Evolutionary conservation across 208 protist genomes (phyloP).

Genomic region (Acanthamoeba sp.): DNA sequence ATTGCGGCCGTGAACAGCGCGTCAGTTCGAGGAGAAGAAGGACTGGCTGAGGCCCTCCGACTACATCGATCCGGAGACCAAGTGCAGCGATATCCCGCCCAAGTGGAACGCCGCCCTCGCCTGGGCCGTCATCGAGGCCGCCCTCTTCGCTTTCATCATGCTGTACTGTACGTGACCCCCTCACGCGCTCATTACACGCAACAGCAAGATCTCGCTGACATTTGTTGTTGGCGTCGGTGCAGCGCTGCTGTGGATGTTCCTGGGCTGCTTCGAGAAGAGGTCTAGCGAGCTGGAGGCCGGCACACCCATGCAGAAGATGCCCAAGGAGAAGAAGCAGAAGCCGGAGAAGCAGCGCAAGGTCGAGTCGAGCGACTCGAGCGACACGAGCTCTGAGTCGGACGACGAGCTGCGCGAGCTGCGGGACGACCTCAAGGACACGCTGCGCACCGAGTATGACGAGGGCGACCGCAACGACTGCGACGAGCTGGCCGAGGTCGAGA

Average conservation of each 20-base stretch:
- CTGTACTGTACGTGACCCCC: not conserved
- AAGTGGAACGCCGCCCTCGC: slow-evolving; percentile 58
- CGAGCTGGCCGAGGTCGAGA: slow-evolving; percentile 31
- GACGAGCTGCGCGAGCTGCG: slow-evolving; percentile 27
- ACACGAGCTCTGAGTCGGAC: not conserved
- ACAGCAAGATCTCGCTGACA: not conserved
- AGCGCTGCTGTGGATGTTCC: slow-evolving; percentile 51
- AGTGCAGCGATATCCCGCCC: slow-evolving; percentile 49
- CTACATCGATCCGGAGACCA: slow-evolving; percentile 22
- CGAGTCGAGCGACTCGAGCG: slow-evolving; percentile 33
- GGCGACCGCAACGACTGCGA: not conserved
- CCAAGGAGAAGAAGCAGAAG: slow-evolving; percentile 52
- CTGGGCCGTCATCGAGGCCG: slow-evolving; percentile 24
- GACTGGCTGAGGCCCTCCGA: not conserved
- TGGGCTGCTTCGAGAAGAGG: not conserved
- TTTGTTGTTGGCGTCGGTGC: not conserved
- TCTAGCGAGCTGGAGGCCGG: not conserved
- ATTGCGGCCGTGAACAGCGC: not conserved
- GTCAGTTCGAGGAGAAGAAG: slow-evolving; percentile 59
- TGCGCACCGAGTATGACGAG: not conserved
- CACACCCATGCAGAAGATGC: slow-evolving; percentile 41
- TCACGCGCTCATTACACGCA: not conserved
- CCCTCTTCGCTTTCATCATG: not conserved
- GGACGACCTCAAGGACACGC: slow-evolving; percentile 1
- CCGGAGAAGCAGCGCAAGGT: not conserved